Evolutionary conservation across 192 early-diverging fungal species (phyloP).

Genomic region (Piromyces sp.): DNA sequence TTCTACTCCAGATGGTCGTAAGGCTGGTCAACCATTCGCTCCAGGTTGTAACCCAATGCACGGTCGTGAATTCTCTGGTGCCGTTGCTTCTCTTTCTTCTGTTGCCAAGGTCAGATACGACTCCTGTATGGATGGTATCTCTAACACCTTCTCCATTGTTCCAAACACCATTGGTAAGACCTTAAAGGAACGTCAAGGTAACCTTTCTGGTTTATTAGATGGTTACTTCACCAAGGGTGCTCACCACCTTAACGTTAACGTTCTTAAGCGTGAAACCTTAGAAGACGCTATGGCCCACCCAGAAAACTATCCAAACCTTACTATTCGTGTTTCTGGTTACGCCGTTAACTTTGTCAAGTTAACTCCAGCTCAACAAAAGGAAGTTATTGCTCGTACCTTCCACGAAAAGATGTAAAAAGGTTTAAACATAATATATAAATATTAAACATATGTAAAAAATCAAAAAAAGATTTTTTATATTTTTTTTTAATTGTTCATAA

Average conservation of each 20-base stretch:
- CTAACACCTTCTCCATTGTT: too few relatives aligned
- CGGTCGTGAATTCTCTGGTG: not conserved
- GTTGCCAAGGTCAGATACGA: conserved; percentile 9
- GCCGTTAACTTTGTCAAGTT: conserved; percentile 7
- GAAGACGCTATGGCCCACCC: conserved; percentile 8
- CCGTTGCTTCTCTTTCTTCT: conserved; percentile 8
- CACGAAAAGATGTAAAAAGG: too few relatives aligned
- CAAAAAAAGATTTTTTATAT: too few relatives aligned
- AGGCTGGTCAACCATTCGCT: too few relatives aligned
- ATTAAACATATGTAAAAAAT: too few relatives aligned
- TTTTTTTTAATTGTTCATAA: too few relatives aligned
- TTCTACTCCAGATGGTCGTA: too few relatives aligned
- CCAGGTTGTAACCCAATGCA: too few relatives aligned
- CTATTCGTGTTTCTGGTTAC: conserved; percentile 8
- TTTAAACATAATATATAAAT: too few relatives aligned
- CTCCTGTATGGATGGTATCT: not conserved
- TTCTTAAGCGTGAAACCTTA: conserved; percentile 5
- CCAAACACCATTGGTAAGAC: too few relatives aligned
- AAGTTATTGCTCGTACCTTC: conserved; percentile 7
- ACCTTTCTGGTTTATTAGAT: conserved; percentile 5
- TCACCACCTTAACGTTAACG: too few relatives aligned
- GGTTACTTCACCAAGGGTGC: too few relatives aligned
- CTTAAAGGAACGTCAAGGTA: conserved; percentile 5
- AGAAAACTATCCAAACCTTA: conserved; percentile 10
- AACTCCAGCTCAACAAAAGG: conserved; percentile 6